Evolutionary conservation across 1,284 basidiomycete species (phyloP), one percentile per base, ranked within the genome.

Genomic region (Pyrrhoderma noxium): DNA sequence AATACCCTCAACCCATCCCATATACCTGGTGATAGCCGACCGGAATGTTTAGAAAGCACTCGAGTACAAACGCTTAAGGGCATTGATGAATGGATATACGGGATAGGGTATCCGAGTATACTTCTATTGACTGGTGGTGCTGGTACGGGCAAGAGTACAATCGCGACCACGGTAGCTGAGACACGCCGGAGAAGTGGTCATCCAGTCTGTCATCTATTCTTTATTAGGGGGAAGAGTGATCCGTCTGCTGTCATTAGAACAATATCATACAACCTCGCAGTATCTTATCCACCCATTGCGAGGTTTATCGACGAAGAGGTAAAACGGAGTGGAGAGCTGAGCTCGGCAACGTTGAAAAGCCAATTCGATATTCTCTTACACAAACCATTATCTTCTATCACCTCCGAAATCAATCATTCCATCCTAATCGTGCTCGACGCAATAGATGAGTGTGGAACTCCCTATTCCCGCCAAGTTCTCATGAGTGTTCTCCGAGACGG

Each of bases 91-190:
- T 46, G 44, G 44, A 16, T 46, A 16, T 18, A n/a, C 9, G 47
- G n/a, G 9, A 35, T 2, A 18, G n/a, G 38, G 7, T 7, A 8
- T 7, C 2, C 35, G 21, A 50, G 43, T 19, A 14, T 44, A 18
- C n/a, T 43, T 16, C 43, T 34, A 23, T 23, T 62, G 56, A 63
- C 62, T 56, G 64, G 64, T 47, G 62, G 63, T 45, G 64, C 65
- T n/a, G 65, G 65, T 48, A 47, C 54, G 5, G 64, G 65, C 14
- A 52, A 57, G 40, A 54, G 51, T 45, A 57, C 54, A 51, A 60
- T 45, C 22, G 64, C 63, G 47, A 52, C 60, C 19, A 31, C 40
- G 7, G 7, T 50, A 8, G 35, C 47, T 7, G 35, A 22, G 19
- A 11, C 5, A 11, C 11, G 11, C 27, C 27, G 27, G 5, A n/a